phyloP scores from a whole-genome alignment of 176 grass and related monocot genomes.

The Olyra latifolia region DNA sequence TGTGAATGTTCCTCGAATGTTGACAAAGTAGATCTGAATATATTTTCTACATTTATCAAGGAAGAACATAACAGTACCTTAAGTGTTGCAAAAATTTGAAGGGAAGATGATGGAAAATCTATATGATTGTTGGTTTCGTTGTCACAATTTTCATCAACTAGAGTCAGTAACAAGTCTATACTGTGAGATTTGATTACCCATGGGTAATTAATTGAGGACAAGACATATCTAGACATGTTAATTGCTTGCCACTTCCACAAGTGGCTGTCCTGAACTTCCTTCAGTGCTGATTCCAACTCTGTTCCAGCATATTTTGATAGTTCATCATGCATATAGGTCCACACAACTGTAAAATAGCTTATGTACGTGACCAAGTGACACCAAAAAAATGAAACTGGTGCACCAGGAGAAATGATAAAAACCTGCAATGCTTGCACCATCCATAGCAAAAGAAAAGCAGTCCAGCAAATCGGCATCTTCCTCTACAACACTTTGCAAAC shows the following conservation, averaged over 20 bases:
- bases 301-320: conserved; percentile 52
- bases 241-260: conserved; percentile 68
- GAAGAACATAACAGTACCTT: conserved; percentile 50
- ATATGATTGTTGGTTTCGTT: conserved; percentile 44
- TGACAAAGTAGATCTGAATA: conserved; percentile 22
- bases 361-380: conserved; percentile 22
- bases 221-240: conserved; percentile 58
- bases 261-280: conserved; percentile 47
- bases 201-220: conserved; percentile 64
- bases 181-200: conserved; percentile 77
- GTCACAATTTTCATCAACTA: conserved; percentile 41
- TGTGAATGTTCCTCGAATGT: conserved; percentile 41
- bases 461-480: conserved; percentile 48
- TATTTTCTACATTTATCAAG: background rate
- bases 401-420: conserved; percentile 25
- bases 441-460: conserved; percentile 59
- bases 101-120: conserved; percentile 48
- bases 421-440: conserved; percentile 83
- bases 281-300: conserved; percentile 52
- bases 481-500: conserved; percentile 56
- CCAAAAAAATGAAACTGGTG: conserved; percentile 20
- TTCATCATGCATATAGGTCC: conserved; percentile 56
- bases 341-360: conserved; percentile 56
- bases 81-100: conserved; percentile 55
- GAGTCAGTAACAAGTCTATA: conserved; percentile 63